Percentiles rank a stretch among this genome's conserved stretches.
These are phyloP conservation scores for Stephanodiscus triporus DNA, from an alignment of 108 stramenopile species.

Conservation along the genomic window DNA sequence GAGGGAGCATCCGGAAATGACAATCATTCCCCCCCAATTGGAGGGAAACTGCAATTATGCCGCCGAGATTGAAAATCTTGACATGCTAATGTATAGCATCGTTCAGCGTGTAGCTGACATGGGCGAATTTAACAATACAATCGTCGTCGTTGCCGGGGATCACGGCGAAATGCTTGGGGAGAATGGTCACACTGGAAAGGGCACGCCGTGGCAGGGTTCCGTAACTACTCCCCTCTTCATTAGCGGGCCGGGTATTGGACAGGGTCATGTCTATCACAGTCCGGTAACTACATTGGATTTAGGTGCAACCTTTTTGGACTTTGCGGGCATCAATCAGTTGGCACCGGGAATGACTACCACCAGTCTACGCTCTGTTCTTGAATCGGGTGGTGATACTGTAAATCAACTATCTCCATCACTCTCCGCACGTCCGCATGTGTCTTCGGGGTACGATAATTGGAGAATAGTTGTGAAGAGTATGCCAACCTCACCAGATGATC, in stretches of 20 bases:
- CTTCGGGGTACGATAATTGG: conserved; percentile 26
- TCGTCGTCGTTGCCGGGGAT: conserved; percentile 27
- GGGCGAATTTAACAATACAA: conserved; percentile 28
- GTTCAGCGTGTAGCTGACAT: conserved; percentile 3
- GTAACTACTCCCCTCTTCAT: conserved; percentile 28
- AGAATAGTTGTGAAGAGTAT: conserved; percentile 30
- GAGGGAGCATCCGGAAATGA: background rate
- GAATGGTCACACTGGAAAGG: conserved; percentile 24
- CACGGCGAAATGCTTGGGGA: conserved; percentile 37
- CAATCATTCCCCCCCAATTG: conserved; percentile 19
- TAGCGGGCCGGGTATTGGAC: conserved; percentile 18
- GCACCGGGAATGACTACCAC: conserved; percentile 22
- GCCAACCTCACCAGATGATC: conserved; percentile 30
- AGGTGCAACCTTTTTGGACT: conserved; percentile 35
- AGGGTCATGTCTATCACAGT: conserved; percentile 1
- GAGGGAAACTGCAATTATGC: conserved; percentile 43
- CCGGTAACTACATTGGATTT: conserved; percentile 40
- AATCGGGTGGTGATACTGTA: background rate
- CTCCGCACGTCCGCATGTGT: conserved; percentile 13
- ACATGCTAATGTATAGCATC: conserved; percentile 21
- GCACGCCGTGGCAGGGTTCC: conserved; percentile 28
- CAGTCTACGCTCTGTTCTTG: conserved; percentile 30
- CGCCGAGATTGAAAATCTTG: conserved; percentile 38
- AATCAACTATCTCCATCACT: background rate
- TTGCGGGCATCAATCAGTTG: conserved; percentile 9